Conservation (phyloP, 2,329 filamentous ascomycete genomes). For the Penicillium sp. region DNA sequence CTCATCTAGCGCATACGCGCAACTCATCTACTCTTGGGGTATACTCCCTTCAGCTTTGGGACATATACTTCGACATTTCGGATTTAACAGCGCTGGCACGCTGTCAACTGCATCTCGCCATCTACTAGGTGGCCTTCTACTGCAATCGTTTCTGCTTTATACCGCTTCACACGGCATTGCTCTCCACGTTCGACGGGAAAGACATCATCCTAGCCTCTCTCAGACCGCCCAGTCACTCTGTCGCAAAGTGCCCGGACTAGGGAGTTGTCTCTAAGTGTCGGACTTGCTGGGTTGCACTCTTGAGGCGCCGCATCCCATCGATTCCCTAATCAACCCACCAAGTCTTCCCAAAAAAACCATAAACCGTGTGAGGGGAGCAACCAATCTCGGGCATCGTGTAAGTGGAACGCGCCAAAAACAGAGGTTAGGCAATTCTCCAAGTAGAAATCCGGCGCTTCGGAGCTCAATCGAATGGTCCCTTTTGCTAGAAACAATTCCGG, state of each 20-base stretch:
- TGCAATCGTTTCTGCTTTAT: neutral
- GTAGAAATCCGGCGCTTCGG: slow-evolving; percentile 22
- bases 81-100: too few relatives aligned
- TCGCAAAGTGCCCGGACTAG: slow-evolving; percentile 12
- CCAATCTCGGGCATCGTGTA: neutral
- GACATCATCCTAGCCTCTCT: neutral
- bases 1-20: neutral
- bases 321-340: neutral
- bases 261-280: slow-evolving; percentile 15
- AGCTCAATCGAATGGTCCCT: slow-evolving; percentile 11
- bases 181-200: neutral
- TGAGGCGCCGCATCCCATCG: slow-evolving; percentile 12
- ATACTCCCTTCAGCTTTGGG: neutral
- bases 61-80: neutral
- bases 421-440: slow-evolving; percentile 9
- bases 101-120: neutral
- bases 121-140: neutral
- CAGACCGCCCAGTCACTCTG: slow-evolving; percentile 2
- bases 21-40: neutral
- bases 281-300: slow-evolving; percentile 18
- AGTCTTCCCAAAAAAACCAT: slow-evolving; percentile 5
- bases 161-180: neutral
- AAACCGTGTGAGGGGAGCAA: neutral
- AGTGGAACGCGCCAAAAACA: slow-evolving; percentile 7
- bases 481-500: slow-evolving; percentile 6